Evolutionary conservation across 83 land plant species (phyloP).

Genomic region (Picea abies): DNA sequence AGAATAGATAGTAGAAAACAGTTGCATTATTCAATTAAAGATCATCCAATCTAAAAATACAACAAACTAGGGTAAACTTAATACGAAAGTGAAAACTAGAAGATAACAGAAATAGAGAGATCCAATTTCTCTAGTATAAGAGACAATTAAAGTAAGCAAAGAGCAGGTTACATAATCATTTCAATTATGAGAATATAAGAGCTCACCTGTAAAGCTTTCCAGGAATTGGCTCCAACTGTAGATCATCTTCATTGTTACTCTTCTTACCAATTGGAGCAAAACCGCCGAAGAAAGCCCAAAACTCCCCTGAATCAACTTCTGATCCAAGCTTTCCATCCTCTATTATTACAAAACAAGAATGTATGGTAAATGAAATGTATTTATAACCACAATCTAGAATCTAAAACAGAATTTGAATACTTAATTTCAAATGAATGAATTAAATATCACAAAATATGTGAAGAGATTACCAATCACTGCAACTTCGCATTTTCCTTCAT

Average conservation of each 20-base stretch:
- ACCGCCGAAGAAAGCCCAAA: slow-evolving; percentile 97
- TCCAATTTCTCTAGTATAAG: too few species aligned
- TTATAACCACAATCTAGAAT: not conserved
- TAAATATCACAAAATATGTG: slow-evolving; percentile 28
- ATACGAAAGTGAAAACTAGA: too few species aligned
- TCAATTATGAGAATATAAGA: too few species aligned
- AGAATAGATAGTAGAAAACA: too few species aligned
- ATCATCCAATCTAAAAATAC: too few species aligned
- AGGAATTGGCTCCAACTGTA: slow-evolving; percentile 20
- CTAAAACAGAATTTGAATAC: not conserved
- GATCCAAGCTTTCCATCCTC: slow-evolving; percentile 91
- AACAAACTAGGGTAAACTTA: too few species aligned
- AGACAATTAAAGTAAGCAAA: too few species aligned
- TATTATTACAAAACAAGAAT: slow-evolving; percentile 20
- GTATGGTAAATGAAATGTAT: not conserved
- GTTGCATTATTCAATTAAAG: too few species aligned
- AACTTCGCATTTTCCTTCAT: slow-evolving; percentile 49
- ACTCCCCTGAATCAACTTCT: slow-evolving; percentile 93
- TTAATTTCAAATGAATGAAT: not conserved
- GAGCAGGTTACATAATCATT: too few species aligned
- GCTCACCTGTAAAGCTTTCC: slow-evolving; percentile 65
- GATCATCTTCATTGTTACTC: slow-evolving; percentile 46
- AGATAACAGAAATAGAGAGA: too few species aligned
- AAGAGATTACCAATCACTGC: slow-evolving; percentile 77
- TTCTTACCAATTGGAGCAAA: slow-evolving; percentile 94